A percentile compares a stretch with the other conserved stretches of the same genome.
Evolutionary conservation across 352 stramenopile species (phyloP).

Genomic region (Phytopythium oedochilum): DNA sequence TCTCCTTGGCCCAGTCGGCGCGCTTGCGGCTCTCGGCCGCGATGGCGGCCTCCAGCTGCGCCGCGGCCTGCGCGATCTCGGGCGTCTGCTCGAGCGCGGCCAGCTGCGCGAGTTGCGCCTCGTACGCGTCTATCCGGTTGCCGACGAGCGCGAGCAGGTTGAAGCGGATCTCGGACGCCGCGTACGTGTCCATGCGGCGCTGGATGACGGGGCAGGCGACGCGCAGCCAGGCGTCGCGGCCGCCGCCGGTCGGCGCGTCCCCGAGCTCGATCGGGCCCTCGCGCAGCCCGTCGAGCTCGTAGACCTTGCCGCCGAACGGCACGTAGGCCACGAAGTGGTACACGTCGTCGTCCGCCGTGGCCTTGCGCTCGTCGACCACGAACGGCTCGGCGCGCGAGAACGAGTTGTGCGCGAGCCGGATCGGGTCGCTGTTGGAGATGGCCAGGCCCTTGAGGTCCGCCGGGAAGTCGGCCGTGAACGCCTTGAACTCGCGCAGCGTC

Average conservation of each 20-base stretch:
- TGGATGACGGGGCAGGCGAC: conserved; percentile 92
- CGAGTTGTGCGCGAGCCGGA: conserved; percentile 81
- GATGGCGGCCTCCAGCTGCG: conserved; percentile 49
- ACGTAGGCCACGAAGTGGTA: conserved; percentile 98
- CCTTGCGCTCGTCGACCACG: conserved; percentile 67
- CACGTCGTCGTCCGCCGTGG: conserved; percentile 89
- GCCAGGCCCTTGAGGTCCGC: conserved; percentile 78
- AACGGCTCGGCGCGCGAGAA: conserved; percentile 81
- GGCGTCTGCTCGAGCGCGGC: conserved; percentile 23
- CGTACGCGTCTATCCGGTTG: conserved; percentile 62
- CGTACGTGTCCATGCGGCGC: conserved; percentile 90
- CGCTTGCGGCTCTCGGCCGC: conserved; percentile 65
- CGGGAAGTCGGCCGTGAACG: conserved; percentile 74
- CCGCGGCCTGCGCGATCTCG: conserved; percentile 25
- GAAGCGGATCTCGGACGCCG: conserved; percentile 92
- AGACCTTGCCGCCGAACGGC: conserved; percentile 85
- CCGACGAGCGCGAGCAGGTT: conserved; percentile 94
- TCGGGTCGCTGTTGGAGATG: conserved; percentile 86
- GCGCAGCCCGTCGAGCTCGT: conserved; percentile 95
- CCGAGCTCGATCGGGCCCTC: conserved; percentile 89
- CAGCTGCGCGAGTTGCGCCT: conserved; percentile 38
- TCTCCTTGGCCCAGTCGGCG: conserved; percentile 85
- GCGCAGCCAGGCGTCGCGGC: conserved; percentile 74
- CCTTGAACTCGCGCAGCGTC: conserved; percentile 70
- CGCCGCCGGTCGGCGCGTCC: conserved; percentile 22